Base-by-base conservation (phyloP, 306 rosid genomes). In the Vicia sativa region DNA sequence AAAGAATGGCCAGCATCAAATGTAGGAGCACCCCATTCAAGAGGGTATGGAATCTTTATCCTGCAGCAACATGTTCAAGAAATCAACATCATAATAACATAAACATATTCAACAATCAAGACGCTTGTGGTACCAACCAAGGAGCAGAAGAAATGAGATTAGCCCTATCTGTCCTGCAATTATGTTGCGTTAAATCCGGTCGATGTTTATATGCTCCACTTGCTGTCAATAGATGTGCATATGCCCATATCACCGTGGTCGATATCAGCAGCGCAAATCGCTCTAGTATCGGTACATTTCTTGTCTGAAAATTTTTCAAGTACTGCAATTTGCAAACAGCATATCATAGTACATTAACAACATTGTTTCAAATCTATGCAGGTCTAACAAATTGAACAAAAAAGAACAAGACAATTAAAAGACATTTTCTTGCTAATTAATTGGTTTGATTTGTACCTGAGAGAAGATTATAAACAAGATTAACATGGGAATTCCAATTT, bases 21-120 rank as follows among this genome's bases (percentile, higher is more conserved):
- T 79, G 97, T 90, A 34, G 99, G 99, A 63, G 96, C 99, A 72
- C 97, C 97, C 99, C 99, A 95, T 73, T 95, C 84, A 71, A 90
- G 96, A 82, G 99, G 99, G 70, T 90, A 95, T 72, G 99, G 99
- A 55, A 95, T 82, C 79, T 91, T 95, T 73, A 95, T 88, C 99
- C 99, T 95, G 87, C 48, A 39, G 18, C 63, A 60, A 53, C 39
- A 81, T 65, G 38, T 39, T 70, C 73, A 68, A 14, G 45, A 70
- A 46, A 71, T 70, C 64, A 69, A 69, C 44, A 55, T 29, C 44
- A 11, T 41, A 64, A 26, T 29, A 6, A n/a, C 15, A 54, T 54
- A 35, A 34, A 62, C 29, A 59, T 48, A 21, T 68, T 62, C 18
- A 53, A 42, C 59, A 4, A 62, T 0, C 63, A 46, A 38, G 21